Base-by-base conservation (phyloP, 2,329 filamentous ascomycete genomes). In the Chrysosphaeria jannelii region DNA sequence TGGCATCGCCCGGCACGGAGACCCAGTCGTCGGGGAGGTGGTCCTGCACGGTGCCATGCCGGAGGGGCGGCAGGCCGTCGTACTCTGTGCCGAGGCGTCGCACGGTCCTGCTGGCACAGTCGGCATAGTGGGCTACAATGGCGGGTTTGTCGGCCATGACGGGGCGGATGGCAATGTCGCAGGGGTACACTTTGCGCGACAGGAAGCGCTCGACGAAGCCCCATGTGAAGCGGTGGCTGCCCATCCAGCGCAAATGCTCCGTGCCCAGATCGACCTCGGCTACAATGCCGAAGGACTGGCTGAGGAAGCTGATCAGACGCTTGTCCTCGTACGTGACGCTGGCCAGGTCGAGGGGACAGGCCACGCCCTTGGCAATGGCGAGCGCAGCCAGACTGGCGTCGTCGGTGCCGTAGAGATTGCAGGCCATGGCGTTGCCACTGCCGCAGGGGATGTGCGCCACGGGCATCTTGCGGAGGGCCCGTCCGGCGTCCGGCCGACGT, bases 221-320 rank as follows among this genome's bases (percentile, higher is more conserved):
- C 36, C 69, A 69, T 1, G 72, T 78, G 36, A 97, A 97, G 25
- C 85, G 62, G 14, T 64, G 54, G 22, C 58, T 57, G 10, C 85
- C 85, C 69, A 97, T 79, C 79, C 81, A 93, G 20, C 85, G 66
- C 30, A 93, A 46, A 36, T 88, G 51, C 36, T 97, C 85, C 0
- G 85, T 97, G 3, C 61, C 79, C 8, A 97, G 51, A 42, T 97
- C 85, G 23, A 60, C 60, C 38, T 93, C 85, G 2, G 85, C 85
- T 18, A 93, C 61, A 28, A 93, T 71, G 12, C 85, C 85, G 13
- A 90, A 57, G 0, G 74, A 59, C 41, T 93, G 85, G 7, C 76
- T 90, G 20, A 93, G 54, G 45, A 93, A 93, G 10, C 76, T 90
- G 13, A 93, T 50, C 5, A 55, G 67, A 25, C 74, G 64, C 12